phyloP scores from a whole-genome alignment of 2,329 filamentous ascomycete species.

The Blastomyces percursus region DNA sequence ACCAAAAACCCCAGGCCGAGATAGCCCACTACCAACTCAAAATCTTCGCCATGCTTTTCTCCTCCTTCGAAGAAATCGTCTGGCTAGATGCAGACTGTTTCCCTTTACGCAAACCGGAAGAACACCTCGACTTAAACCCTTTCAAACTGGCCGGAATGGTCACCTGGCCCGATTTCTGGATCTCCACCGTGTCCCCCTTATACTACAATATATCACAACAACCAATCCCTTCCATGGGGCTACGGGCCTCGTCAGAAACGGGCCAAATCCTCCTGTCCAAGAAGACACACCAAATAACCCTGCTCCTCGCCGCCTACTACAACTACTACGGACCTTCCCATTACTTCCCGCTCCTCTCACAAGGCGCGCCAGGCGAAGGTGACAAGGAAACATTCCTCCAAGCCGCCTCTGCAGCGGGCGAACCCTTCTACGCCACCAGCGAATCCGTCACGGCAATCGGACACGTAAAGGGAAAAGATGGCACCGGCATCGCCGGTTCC shows the following conservation, averaged over 20 bases:
- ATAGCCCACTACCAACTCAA: slow-evolving; percentile 46
- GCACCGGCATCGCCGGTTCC: slow-evolving; percentile 24
- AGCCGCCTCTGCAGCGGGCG: slow-evolving; percentile 32
- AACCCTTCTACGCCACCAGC: slow-evolving; percentile 34
- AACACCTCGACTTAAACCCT: slow-evolving; percentile 41
- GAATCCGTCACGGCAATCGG: slow-evolving; percentile 26
- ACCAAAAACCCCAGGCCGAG: slow-evolving; percentile 19
- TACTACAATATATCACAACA: slow-evolving; percentile 31
- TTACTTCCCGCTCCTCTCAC: slow-evolving; percentile 38
- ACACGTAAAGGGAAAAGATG: slow-evolving; percentile 13
- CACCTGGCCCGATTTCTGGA: slow-evolving; percentile 45
- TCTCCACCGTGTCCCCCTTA: slow-evolving; percentile 27
- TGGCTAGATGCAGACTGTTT: slow-evolving; percentile 50
- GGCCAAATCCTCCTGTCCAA: slow-evolving; percentile 40
- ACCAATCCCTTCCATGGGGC: slow-evolving; percentile 15
- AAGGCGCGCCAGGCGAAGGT: slow-evolving; percentile 40
- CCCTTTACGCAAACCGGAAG: slow-evolving; percentile 37
- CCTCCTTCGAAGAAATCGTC: slow-evolving; percentile 48
- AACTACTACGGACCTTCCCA: slow-evolving; percentile 38
- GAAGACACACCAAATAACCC: slow-evolving; percentile 28
- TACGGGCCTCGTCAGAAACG: slow-evolving; percentile 30
- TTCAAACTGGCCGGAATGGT: slow-evolving; percentile 44
- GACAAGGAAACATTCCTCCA: slow-evolving; percentile 43
- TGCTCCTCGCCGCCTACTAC: slow-evolving; percentile 41
- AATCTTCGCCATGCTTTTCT: slow-evolving; percentile 46